Evolutionary conservation across 2,329 filamentous ascomycete genomes (phyloP), one percentile per base, ranked within the genome.

Genomic region (Elsinoe australis): DNA sequence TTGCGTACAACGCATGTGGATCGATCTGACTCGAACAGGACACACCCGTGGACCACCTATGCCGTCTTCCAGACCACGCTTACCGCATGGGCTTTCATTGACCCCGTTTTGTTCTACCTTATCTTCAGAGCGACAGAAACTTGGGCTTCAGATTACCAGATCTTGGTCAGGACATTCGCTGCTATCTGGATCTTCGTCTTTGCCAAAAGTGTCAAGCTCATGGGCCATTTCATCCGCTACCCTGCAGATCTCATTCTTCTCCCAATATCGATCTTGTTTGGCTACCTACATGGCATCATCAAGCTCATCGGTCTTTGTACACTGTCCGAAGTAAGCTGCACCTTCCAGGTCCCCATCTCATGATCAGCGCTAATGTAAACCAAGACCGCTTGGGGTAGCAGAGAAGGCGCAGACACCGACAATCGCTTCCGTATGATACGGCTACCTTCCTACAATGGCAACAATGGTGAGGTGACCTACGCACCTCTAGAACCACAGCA

Each of bases 341-440:
- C n/a, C n/a, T n/a, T n/a, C n/a, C n/a, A n/a, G n/a, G n/a, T n/a
- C n/a, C n/a, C n/a, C n/a, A n/a, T n/a, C n/a, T n/a, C n/a, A n/a
- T n/a, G n/a, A n/a, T n/a, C n/a, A n/a, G n/a, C n/a, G n/a, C n/a
- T n/a, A n/a, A n/a, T n/a, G n/a, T n/a, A n/a, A n/a, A n/a, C n/a
- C n/a, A n/a, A 95, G 89, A 95, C 89, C 35, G 90, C 88, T 46
- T 95, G 89, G 89, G 89, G 89, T 61, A 95, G 87, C 68, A 83
- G 89, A 67, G 86, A 87, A 59, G 89, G 92, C 59, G 89, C 87
- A 61, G 89, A 95, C 67, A 77, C 83, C 56, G 85, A 94, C 66
- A 84, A 94, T 66, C 76, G 76, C 54, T 74, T 80, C 57, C 81
- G 84, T 61, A 80, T 86, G 71, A 77, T 67, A 39, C 61, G 58